phyloP scores from a whole-genome alignment of 305 asterid species.

The Rubia peregrina region DNA sequence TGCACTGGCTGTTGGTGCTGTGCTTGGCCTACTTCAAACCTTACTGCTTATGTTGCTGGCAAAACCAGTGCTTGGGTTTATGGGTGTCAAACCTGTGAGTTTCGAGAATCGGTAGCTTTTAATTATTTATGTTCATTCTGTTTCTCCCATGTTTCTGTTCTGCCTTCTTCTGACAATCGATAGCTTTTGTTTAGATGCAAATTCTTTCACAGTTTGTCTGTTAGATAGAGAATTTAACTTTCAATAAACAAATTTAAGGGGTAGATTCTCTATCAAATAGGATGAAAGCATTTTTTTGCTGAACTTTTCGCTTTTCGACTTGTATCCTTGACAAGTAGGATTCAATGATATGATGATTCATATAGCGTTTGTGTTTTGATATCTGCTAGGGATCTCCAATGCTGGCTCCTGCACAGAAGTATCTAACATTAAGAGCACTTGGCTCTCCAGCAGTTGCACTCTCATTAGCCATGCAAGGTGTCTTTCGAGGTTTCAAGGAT shows the following conservation, averaged over 20 bases:
- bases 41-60: slow-evolving; percentile 56
- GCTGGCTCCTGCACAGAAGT: slow-evolving; percentile 63
- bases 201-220: too few species aligned
- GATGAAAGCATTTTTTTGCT: too few species aligned
- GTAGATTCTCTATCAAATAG: too few species aligned
- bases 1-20: slow-evolving; percentile 55
- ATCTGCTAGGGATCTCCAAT: slow-evolving; percentile 66
- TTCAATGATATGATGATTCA: too few species aligned
- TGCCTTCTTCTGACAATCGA: neutral
- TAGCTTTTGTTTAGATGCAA: neutral
- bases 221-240: too few species aligned
- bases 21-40: slow-evolving; percentile 72
- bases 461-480: slow-evolving; percentile 90
- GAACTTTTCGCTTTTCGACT: too few species aligned
- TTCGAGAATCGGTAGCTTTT: neutral
- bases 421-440: slow-evolving; percentile 60
- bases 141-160: neutral
- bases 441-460: slow-evolving; percentile 95
- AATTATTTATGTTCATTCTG: neutral
- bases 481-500: slow-evolving; percentile 82
- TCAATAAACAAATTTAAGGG: too few species aligned
- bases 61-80: slow-evolving; percentile 48
- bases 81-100: slow-evolving; percentile 85
- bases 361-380: neutral
- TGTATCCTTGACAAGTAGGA: too few species aligned